phyloP scores from a whole-genome alignment of 2,329 filamentous ascomycete species.

The Didymella exigua region DNA sequence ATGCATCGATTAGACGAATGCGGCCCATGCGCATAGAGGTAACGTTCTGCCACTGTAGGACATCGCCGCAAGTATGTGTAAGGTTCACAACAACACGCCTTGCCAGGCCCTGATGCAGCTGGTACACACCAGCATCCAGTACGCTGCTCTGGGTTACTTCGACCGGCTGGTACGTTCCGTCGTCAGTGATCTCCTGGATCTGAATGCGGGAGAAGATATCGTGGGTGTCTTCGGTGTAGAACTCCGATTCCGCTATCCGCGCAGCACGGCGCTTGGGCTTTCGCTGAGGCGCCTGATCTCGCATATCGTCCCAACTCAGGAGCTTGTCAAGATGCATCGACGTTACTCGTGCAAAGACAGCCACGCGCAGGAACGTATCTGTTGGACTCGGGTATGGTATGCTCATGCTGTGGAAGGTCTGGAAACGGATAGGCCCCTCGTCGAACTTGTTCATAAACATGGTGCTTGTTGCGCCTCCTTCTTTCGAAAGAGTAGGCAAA shows the following conservation, averaged over 20 bases:
- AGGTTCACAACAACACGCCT: constrained; percentile 84
- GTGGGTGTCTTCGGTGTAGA: constrained; percentile 90
- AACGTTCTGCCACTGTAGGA: constrained; percentile 86
- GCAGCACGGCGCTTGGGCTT: constrained; percentile 66
- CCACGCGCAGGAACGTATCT: constrained; percentile 78
- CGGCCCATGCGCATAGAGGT: constrained; percentile 76
- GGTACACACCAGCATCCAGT: constrained; percentile 86
- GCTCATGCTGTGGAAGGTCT: constrained; percentile 98
- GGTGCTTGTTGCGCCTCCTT: constrained; percentile 85
- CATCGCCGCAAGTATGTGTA: constrained; percentile 88
- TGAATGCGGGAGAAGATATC: constrained; percentile 89
- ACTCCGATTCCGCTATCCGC: constrained; percentile 87
- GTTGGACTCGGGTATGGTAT: constrained; percentile 78
- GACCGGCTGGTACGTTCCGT: constrained; percentile 87
- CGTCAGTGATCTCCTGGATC: constrained; percentile 88
- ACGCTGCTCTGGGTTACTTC: constrained; percentile 88
- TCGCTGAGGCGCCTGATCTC: constrained; percentile 67
- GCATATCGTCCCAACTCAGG: constrained; percentile 98
- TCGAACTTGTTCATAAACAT: constrained; percentile 95
- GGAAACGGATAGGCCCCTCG: constrained; percentile 88
- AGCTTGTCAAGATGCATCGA: constrained; percentile 96
- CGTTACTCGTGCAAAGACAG: constrained; percentile 89
- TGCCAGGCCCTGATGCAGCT: constrained; percentile 93
- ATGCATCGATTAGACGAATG: constrained; percentile 81
- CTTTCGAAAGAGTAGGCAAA: constrained; percentile 86